Conservation (phyloP, 495 filamentous ascomycete species). For the Neurospora pannonica region DNA sequence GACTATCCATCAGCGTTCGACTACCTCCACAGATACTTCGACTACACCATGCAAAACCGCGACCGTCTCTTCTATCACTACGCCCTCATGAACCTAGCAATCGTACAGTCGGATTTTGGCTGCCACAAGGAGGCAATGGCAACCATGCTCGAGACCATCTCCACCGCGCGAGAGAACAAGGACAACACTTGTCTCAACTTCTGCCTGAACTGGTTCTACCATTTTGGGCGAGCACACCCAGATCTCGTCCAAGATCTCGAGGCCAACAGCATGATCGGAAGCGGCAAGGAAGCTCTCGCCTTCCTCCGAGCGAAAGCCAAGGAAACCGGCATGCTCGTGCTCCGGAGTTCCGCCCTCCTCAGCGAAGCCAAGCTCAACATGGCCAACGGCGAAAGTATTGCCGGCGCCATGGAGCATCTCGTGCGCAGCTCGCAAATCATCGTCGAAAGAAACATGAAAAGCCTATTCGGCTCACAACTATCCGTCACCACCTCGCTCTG, state of each 20-base stretch:
- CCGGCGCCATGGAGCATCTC: slow-evolving; percentile 67
- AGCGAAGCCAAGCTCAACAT: slow-evolving; percentile 79
- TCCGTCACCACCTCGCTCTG: slow-evolving; percentile 63
- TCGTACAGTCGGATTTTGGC: slow-evolving; percentile 92
- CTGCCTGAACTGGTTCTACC: slow-evolving; percentile 93
- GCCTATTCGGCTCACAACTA: slow-evolving; percentile 63
- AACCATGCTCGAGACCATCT: slow-evolving; percentile 86
- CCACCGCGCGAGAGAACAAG: slow-evolving; percentile 82
- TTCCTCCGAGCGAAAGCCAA: slow-evolving; percentile 85
- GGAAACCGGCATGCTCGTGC: slow-evolving; percentile 77
- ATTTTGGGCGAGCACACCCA: slow-evolving; percentile 80
- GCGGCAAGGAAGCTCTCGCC: slow-evolving; percentile 69
- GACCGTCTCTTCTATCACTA: slow-evolving; percentile 89
- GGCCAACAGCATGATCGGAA: slow-evolving; percentile 62
- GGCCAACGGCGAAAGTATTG: slow-evolving; percentile 66
- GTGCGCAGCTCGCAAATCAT: slow-evolving; percentile 74
- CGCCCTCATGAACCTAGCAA: slow-evolving; percentile 85
- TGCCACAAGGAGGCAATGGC: slow-evolving; percentile 84
- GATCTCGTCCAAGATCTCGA: slow-evolving; percentile 60
- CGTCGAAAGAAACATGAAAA: slow-evolving; percentile 62
- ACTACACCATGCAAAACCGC: slow-evolving; percentile 86
- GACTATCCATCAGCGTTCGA: slow-evolving; percentile 88
- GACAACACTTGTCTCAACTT: slow-evolving; percentile 92
- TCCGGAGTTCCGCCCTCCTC: slow-evolving; percentile 75
- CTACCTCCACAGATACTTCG: slow-evolving; percentile 88